phyloP scores from a whole-genome alignment of 352 stramenopile genomes.

The Blastocystis sp. region DNA sequence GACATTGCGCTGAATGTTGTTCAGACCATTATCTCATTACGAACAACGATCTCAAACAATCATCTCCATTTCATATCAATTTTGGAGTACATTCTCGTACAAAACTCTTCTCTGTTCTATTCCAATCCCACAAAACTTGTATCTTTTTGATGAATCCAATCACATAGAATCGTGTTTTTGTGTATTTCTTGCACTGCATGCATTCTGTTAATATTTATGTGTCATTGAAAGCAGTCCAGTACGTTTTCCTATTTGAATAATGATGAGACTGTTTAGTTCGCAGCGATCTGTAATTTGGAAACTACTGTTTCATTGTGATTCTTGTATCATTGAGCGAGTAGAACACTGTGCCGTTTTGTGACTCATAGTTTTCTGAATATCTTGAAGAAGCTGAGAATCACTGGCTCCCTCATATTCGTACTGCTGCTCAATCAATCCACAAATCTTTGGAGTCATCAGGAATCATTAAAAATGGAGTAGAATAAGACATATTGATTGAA shows the following conservation, averaged over 20 bases:
- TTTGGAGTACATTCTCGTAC: not conserved
- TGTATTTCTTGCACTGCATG: not conserved
- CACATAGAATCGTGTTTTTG: not conserved
- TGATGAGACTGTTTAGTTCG: not conserved
- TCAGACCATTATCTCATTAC: not conserved
- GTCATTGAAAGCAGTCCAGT: slow-evolving; percentile 27
- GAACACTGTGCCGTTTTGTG: not conserved
- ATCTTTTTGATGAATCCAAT: not conserved
- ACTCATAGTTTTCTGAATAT: not conserved
- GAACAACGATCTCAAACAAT: not conserved
- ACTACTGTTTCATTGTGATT: slow-evolving; percentile 9
- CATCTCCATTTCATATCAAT: not conserved
- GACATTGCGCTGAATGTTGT: not conserved
- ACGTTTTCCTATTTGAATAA: not conserved
- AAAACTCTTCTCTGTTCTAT: not conserved
- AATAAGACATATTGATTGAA: not conserved
- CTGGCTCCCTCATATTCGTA: slow-evolving; percentile 10
- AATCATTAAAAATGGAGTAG: slow-evolving; percentile 39
- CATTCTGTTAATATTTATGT: slow-evolving; percentile 53
- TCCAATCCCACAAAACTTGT: not conserved
- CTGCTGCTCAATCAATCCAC: not conserved
- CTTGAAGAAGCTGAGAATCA: slow-evolving; percentile 41
- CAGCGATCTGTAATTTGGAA: not conserved
- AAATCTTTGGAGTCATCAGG: not conserved
- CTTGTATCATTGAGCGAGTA: slow-evolving; percentile 10